A percentile compares a stretch with the other conserved stretches of the same genome.
These are phyloP conservation scores for Platanthera guangdongensis DNA, from an alignment of 106 monocot genomes.

Conservation along the genomic window DNA sequence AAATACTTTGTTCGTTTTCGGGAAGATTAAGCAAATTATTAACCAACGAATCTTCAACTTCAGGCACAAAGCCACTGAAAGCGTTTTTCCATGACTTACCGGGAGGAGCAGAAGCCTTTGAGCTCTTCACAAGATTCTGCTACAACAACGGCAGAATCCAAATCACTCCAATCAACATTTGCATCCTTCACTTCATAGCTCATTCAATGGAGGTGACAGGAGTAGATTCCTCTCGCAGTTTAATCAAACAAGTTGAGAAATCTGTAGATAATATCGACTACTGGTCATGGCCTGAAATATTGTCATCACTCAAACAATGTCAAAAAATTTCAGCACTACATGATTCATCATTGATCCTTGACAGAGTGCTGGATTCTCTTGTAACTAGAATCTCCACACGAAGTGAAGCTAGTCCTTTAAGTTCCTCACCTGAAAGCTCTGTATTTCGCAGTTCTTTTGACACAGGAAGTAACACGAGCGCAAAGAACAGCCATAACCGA, in stretches of 20 bases:
- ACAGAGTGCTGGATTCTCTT: slow-evolving; percentile 49
- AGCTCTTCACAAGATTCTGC: slow-evolving; percentile 18
- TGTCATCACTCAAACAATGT: slow-evolving; percentile 60
- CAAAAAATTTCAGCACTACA: slow-evolving; percentile 22
- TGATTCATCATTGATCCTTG: slow-evolving; percentile 23
- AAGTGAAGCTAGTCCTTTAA: slow-evolving; percentile 41
- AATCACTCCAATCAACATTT: slow-evolving; percentile 10
- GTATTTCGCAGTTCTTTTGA: slow-evolving; percentile 67
- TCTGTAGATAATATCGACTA: slow-evolving; percentile 31
- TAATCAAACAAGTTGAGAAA: slow-evolving; percentile 40
- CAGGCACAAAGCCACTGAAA: slow-evolving; percentile 22
- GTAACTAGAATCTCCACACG: slow-evolving; percentile 35
- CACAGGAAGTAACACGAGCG: slow-evolving; percentile 27
- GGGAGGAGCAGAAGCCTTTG: slow-evolving; percentile 50
- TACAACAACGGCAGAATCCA: slow-evolving; percentile 8
- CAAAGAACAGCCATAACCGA: slow-evolving; percentile 16
- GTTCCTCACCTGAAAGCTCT: slow-evolving; percentile 71
- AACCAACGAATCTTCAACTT: slow-evolving; percentile 14
- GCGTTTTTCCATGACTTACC: slow-evolving; percentile 55
- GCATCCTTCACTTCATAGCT: slow-evolving; percentile 10
- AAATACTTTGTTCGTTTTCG: slow-evolving; percentile 54
- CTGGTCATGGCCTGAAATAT: slow-evolving; percentile 64
- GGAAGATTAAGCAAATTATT: slow-evolving; percentile 38
- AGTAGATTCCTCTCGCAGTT: slow-evolving; percentile 12
- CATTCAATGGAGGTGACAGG: slow-evolving; percentile 25